phyloP scores from a whole-genome alignment of 2,329 filamentous ascomycete species.

The Macrophomina tecta region DNA sequence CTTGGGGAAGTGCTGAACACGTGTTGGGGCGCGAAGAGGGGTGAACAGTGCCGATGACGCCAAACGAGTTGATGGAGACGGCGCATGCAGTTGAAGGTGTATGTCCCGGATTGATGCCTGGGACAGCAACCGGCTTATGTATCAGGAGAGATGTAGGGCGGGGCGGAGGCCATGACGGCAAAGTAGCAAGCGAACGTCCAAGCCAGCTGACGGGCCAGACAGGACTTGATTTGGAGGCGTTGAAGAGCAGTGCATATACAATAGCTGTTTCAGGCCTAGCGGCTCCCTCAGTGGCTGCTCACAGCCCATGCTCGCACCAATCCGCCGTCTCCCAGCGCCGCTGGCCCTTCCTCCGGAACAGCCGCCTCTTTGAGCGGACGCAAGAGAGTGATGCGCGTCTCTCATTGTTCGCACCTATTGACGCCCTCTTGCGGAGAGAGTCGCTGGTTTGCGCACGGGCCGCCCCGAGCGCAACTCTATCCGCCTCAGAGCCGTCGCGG shows the following conservation, averaged over 20 bases:
- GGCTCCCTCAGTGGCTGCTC: not conserved
- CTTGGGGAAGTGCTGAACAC: not conserved
- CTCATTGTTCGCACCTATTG: conserved; percentile 5
- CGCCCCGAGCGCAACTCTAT: conserved; percentile 11
- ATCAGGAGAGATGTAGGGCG: not conserved
- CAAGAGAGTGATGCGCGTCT: no score
- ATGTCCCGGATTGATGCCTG: not conserved
- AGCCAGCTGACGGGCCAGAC: not conserved
- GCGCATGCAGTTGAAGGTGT: not conserved
- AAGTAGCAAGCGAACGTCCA: not conserved
- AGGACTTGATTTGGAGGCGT: not conserved
- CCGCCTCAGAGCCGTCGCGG: conserved; percentile 13
- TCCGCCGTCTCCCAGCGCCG: not conserved
- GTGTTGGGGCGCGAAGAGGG: not conserved
- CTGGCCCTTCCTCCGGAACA: not conserved
- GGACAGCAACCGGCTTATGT: not conserved
- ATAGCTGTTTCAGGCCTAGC: conserved; percentile 12
- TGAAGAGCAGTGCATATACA: not conserved
- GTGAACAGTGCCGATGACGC: not conserved
- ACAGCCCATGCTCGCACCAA: not conserved
- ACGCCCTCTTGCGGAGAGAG: conserved; percentile 1
- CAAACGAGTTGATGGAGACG: not conserved
- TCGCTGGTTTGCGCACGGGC: not conserved
- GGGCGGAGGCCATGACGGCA: not conserved
- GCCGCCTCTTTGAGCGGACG: no score